Evolutionary conservation across 2,329 filamentous ascomycete species (phyloP).

Genomic region (Penicillium vulpinum): DNA sequence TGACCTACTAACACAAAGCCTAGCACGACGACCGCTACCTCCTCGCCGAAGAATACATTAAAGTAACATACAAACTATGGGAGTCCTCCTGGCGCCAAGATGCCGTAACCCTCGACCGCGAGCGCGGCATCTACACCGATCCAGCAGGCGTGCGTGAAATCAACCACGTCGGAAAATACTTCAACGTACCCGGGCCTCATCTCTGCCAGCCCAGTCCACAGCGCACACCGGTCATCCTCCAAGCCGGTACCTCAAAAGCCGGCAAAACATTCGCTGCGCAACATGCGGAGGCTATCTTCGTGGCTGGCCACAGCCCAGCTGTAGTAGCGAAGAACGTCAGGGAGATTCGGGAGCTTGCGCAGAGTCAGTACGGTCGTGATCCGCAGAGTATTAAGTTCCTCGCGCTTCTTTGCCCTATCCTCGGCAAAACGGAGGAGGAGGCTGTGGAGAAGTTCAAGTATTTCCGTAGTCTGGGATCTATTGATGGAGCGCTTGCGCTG

Average conservation of each 20-base stretch:
- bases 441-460: conserved; percentile 64
- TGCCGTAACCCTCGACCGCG: conserved; percentile 61
- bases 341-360: conserved; percentile 61
- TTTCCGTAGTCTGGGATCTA: conserved; percentile 60
- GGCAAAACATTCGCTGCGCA: conserved; percentile 68
- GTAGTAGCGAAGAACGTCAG: conserved; percentile 63
- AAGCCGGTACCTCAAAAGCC: conserved; percentile 67
- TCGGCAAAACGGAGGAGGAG: conserved; percentile 66
- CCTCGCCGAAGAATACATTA: conserved; percentile 64
- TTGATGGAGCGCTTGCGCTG: conserved; percentile 67
- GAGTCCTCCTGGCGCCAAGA: conserved; percentile 68
- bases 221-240: conserved; percentile 66
- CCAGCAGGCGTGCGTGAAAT: conserved; percentile 62
- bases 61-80: conserved; percentile 66
- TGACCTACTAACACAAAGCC: not conserved
- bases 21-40: conserved; percentile 67
- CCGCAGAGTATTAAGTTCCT: conserved; percentile 65
- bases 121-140: conserved; percentile 61
- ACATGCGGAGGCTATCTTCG: conserved; percentile 71
- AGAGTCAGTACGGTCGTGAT: conserved; percentile 56
- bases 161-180: conserved; percentile 65
- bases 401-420: conserved; percentile 64
- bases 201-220: conserved; percentile 67
- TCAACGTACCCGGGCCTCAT: conserved; percentile 64
- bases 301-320: conserved; percentile 63